Percentiles rank a stretch among this genome's conserved stretches.
Conservation (phyloP, 495 filamentous ascomycete species). For the Cercophora samala region DNA sequence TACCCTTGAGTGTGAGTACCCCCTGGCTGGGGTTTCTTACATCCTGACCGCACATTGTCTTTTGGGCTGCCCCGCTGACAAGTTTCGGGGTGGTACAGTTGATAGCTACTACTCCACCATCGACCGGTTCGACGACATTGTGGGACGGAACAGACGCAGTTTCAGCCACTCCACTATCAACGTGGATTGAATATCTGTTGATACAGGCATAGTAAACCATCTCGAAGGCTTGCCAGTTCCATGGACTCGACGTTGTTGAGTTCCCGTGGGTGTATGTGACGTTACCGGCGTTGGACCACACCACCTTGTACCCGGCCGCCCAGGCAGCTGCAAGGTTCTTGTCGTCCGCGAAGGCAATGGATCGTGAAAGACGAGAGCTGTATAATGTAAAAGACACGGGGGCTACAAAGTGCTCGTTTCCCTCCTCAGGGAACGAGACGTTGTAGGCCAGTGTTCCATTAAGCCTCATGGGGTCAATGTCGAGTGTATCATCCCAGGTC, state of each 20-base stretch:
- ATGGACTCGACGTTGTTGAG: constrained; percentile 11
- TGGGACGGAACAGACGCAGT: constrained; percentile 2
- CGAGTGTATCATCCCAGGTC: constrained; percentile 9
- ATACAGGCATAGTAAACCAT: constrained; percentile 15
- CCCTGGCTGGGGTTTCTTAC: neutral
- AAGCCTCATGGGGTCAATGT: constrained; percentile 1
- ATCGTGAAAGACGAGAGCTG: constrained; percentile 5
- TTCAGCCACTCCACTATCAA: constrained; percentile 9
- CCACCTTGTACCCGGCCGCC: constrained; percentile 15
- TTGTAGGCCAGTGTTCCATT: constrained; percentile 19
- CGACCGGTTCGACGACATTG: neutral
- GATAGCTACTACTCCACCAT: neutral
- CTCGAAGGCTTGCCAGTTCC: constrained; percentile 16
- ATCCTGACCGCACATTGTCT: constrained; percentile 6
- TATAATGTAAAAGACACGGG: constrained; percentile 16
- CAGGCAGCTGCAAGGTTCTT: constrained; percentile 11
- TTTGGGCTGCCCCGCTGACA: constrained; percentile 2
- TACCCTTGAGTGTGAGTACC: neutral
- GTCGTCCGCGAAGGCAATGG: constrained; percentile 15
- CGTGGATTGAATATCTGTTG: constrained; percentile 12
- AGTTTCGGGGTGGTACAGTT: constrained; percentile 14
- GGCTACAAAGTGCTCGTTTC: constrained; percentile 9
- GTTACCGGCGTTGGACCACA: constrained; percentile 10
- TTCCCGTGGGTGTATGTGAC: constrained; percentile 10
- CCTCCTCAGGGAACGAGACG: constrained; percentile 13